Conservation (phyloP, 139 green algal genomes). For the Volvox africanus region DNA sequence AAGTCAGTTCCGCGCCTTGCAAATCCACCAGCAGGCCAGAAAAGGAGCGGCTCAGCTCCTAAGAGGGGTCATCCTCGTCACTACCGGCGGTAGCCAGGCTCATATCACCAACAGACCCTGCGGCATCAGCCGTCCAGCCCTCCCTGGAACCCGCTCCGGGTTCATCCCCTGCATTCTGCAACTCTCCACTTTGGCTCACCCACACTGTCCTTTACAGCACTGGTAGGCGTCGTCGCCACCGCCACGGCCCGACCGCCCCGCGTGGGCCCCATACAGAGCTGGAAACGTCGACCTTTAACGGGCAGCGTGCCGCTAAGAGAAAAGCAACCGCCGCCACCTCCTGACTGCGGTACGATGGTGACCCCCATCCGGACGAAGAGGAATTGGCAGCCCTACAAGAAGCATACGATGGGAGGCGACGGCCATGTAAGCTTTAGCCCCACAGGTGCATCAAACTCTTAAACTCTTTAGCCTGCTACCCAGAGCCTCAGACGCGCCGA, state of each 20-base stretch:
- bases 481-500: no score
- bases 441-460: no score
- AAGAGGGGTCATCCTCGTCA: slow-evolving; percentile 29
- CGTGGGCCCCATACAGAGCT: slow-evolving; percentile 46
- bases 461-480: no score
- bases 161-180: background rate
- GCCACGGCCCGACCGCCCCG: slow-evolving; percentile 4
- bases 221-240: slow-evolving; percentile 34
- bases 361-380: slow-evolving; percentile 51
- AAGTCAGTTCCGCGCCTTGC: slow-evolving; percentile 53
- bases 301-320: slow-evolving; percentile 50
- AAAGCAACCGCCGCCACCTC: background rate
- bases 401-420: no score
- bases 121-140: no score
- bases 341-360: background rate
- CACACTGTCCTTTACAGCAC: no score
- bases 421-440: no score
- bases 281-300: slow-evolving; percentile 47
- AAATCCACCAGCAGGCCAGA: slow-evolving; percentile 52
- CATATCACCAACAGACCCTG: background rate
- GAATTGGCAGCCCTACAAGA: slow-evolving; percentile 53
- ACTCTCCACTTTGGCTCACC: background rate
- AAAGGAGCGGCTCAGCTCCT: slow-evolving; percentile 51
- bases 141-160: background rate
- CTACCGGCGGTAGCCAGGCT: background rate